These are phyloP conservation scores for Cystobasidium onofrii DNA, from an alignment of 768 basidiomycete genomes.

Conservation along the genomic window DNA sequence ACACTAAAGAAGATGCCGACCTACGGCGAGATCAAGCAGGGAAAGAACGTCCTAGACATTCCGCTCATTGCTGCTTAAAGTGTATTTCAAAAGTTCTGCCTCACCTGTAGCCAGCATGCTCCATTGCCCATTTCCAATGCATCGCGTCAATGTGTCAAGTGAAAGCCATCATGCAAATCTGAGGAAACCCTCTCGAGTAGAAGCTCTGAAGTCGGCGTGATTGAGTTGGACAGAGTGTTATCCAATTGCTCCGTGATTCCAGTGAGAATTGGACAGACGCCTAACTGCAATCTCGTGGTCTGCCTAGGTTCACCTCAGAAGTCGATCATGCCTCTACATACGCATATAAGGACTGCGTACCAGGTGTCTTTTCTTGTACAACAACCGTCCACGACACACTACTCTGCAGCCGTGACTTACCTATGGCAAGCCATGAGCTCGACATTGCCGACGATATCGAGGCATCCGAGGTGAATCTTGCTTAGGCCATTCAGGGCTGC, in stretches of 20 bases:
- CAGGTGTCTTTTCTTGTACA: background rate
- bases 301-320: no score
- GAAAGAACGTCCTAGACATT: constrained; percentile 47
- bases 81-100: background rate
- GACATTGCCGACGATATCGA: constrained; percentile 31
- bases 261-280: no score
- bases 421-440: constrained; percentile 23
- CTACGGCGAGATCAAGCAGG: constrained; percentile 61
- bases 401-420: background rate
- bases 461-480: constrained; percentile 5
- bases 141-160: background rate
- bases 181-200: no score
- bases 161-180: no score
- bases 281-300: no score
- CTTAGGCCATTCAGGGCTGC: background rate
- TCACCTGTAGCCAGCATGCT: background rate
- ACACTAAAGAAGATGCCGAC: constrained; percentile 72
- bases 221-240: no score
- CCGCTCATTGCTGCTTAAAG: constrained; percentile 12
- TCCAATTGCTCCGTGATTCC: no score
- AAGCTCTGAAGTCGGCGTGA: no score
- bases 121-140: background rate
- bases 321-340: no score
- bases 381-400: background rate
- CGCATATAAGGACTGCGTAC: no score